Conservation (phyloP, 768 basidiomycete species). For the Daedaleopsis nitida region DNA sequence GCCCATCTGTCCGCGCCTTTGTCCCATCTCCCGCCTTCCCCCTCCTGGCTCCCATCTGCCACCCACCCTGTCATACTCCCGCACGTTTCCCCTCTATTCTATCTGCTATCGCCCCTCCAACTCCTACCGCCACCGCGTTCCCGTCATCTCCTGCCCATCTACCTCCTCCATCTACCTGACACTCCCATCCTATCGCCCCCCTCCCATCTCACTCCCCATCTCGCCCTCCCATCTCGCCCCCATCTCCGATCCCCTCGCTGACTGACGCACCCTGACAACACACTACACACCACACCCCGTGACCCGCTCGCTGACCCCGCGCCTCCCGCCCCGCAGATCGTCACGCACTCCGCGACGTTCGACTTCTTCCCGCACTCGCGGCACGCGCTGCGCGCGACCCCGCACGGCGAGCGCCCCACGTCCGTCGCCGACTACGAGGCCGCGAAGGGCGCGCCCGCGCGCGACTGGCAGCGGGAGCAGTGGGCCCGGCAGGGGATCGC, state of each 20-base stretch:
- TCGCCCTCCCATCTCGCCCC: neutral
- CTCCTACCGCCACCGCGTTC: too few relatives aligned
- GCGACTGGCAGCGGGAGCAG: constrained; percentile 72
- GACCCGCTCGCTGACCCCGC: neutral
- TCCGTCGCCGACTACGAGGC: constrained; percentile 73
- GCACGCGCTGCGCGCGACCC: constrained; percentile 80
- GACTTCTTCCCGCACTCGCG: constrained; percentile 80
- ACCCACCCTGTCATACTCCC: neutral
- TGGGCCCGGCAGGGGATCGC: constrained; percentile 67
- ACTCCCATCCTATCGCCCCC: neutral
- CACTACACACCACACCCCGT: neutral
- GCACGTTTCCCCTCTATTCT: neutral
- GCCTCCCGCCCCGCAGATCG: constrained; percentile 44
- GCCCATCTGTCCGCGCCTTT: neutral
- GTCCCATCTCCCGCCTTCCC: neutral
- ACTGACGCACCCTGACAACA: neutral
- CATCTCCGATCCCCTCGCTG: neutral
- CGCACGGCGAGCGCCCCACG: constrained; percentile 77
- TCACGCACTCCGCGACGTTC: constrained; percentile 79
- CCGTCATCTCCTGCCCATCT: too few relatives aligned
- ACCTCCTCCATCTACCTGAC: too few relatives aligned
- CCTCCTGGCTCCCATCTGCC: neutral
- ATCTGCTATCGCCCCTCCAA: neutral
- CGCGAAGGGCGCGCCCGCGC: constrained; percentile 64
- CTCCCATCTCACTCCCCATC: neutral